Evolutionary conservation across 306 rosid genomes (phyloP), one percentile per base, ranked within the genome.

Genomic region (Vicia villosa): DNA sequence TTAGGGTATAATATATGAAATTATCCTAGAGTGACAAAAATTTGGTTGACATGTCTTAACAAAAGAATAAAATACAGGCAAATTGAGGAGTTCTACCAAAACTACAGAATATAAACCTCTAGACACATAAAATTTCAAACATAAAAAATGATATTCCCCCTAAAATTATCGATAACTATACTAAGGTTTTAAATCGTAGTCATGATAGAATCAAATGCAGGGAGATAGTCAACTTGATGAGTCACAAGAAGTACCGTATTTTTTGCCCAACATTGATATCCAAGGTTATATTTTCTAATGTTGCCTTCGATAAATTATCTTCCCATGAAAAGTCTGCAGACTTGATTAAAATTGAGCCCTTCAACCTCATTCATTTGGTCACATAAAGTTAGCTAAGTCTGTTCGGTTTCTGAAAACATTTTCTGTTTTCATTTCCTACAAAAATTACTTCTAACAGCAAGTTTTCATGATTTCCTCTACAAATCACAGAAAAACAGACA

Each of bases 271-370:
- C 37, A 6, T 6, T 6, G 7, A 32, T 8, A 6, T 32, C 6
- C 7, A 32, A 32, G 7, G 6, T 6, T 32, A 32, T 32, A 6
- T 32, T 5, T 32, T 8, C 8, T 32, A 32, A 5, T 6, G 37
- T 49, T 2, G 88, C 67, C 74, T 79, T 86, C 5, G 68, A 38
- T n/a, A 21, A 30, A 26, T 77, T 79, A 71, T 77, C 79, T 46
- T 79, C 91, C 96, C 96, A 86, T 20, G 91, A 82, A 68, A 90
- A 90, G 14, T 66, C 59, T 2, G 94, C 86, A 13, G 83, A 84
- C 24, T 82, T 51, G 19, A 86, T 79, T 5, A 6, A 24, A 69
- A 84, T 73, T 50, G 86, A 75, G 61, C 73, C 74, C 7, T 63
- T 57, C 13, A 72, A 70, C 3, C 51, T 70, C 38, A n/a, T n/a